Conservation (phyloP, 2,329 filamentous ascomycete genomes). For the Ceratocystis eucalypticola region DNA sequence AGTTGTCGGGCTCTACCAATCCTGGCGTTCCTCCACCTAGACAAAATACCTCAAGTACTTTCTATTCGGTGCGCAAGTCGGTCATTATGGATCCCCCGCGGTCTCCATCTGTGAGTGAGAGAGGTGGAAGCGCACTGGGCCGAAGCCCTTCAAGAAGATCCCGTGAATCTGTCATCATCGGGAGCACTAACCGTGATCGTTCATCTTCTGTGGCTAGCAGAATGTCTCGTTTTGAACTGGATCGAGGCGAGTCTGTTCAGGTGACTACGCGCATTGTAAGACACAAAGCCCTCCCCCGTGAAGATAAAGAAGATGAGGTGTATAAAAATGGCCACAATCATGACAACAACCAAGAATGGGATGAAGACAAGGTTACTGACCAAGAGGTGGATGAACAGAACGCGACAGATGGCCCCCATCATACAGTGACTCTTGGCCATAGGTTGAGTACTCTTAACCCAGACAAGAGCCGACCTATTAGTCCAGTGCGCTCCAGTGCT, state of each 20-base stretch:
- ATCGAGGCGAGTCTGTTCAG: constrained; percentile 53
- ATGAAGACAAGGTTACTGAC: constrained; percentile 8
- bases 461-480: constrained; percentile 3
- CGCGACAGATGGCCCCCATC: constrained; percentile 9
- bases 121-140: constrained; percentile 31
- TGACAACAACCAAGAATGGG: constrained; percentile 22
- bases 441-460: constrained; percentile 14
- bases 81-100: constrained; percentile 29
- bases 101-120: constrained; percentile 35
- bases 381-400: constrained; percentile 15
- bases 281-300: constrained; percentile 47
- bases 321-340: background rate
- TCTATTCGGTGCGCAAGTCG: constrained; percentile 44
- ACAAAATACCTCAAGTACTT: constrained; percentile 37
- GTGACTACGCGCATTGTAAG: constrained; percentile 76
- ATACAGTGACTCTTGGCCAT: constrained; percentile 12
- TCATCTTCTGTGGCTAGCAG: constrained; percentile 43
- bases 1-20: constrained; percentile 40
- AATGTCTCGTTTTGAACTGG: constrained; percentile 41
- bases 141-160: constrained; percentile 30
- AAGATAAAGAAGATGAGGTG: constrained; percentile 30
- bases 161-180: constrained; percentile 33
- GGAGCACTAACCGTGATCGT: constrained; percentile 31
- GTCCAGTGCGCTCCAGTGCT: constrained; percentile 9
- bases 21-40: constrained; percentile 19